Evolutionary conservation across 352 stramenopile species (phyloP).

Genomic region (Phytophthora pisi): DNA sequence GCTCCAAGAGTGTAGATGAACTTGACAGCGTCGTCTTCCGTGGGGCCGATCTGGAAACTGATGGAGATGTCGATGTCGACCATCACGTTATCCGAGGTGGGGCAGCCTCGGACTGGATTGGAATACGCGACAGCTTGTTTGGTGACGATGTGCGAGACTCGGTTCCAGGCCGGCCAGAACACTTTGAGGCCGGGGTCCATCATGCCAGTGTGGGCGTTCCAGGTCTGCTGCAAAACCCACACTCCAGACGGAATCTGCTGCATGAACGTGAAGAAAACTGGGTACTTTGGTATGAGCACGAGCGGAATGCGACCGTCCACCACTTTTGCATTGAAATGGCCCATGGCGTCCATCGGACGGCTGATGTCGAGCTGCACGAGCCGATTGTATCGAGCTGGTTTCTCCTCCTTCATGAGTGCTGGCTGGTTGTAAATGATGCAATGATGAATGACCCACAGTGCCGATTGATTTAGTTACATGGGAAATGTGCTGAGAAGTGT

Average conservation of each 20-base stretch:
- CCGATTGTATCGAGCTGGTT: slow-evolving; percentile 35
- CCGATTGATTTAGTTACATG: not conserved
- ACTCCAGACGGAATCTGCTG: slow-evolving; percentile 58
- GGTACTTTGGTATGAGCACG: slow-evolving; percentile 55
- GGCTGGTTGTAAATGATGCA: not conserved
- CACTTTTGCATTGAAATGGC: slow-evolving; percentile 50
- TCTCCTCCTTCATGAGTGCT: slow-evolving; percentile 9
- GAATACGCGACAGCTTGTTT: slow-evolving; percentile 80
- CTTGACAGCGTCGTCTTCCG: slow-evolving; percentile 61
- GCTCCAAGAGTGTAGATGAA: slow-evolving; percentile 81
- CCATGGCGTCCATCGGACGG: slow-evolving; percentile 50
- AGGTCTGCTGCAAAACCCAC: slow-evolving; percentile 78
- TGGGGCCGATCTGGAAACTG: slow-evolving; percentile 81
- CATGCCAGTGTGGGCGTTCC: slow-evolving; percentile 72
- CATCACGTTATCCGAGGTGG: slow-evolving; percentile 84
- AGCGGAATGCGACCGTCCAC: slow-evolving; percentile 51
- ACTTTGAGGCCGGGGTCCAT: slow-evolving; percentile 72
- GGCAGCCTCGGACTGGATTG: slow-evolving; percentile 62
- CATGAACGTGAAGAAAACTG: slow-evolving; percentile 48
- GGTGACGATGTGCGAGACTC: slow-evolving; percentile 82
- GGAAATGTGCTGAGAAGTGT: not conserved
- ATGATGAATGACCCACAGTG: not conserved
- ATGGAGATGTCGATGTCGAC: slow-evolving; percentile 82
- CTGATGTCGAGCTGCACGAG: slow-evolving; percentile 52
- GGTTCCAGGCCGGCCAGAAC: slow-evolving; percentile 71